A percentile compares a stretch with the other conserved stretches of the same genome.
phyloP scores from a whole-genome alignment of 345 rosid genomes.

The Linum trigynum region DNA sequence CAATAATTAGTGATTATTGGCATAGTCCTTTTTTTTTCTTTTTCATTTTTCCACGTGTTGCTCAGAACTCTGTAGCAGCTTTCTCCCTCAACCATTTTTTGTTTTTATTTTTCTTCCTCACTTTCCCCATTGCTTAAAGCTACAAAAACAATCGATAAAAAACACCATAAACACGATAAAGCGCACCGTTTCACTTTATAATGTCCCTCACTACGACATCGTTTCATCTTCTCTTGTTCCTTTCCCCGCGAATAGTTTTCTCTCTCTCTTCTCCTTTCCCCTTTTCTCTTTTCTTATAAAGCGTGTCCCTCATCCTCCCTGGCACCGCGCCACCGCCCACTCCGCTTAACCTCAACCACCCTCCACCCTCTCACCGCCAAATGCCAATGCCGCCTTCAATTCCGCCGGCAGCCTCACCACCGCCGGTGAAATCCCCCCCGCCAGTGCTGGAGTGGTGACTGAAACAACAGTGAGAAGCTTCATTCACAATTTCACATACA shows the following conservation, averaged over 20 bases:
- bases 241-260: conserved; percentile 1
- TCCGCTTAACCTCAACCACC: not conserved
- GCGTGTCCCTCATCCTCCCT: not conserved
- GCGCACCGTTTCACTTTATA: not conserved
- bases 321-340: not conserved
- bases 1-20: not conserved
- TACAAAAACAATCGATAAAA: not conserved
- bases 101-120: too few species aligned
- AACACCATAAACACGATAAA: not conserved
- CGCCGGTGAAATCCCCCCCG: conserved; percentile 8
- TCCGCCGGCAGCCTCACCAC: conserved; percentile 24
- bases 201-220: not conserved
- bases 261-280: not conserved
- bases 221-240: not conserved
- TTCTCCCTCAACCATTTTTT: not conserved
- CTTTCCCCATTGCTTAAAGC: not conserved
- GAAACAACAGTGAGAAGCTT: not conserved
- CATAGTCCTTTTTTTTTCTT: not conserved
- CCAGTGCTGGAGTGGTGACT: not conserved
- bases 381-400: conserved; percentile 23
- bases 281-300: conserved; percentile 8
- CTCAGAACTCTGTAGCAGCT: not conserved
- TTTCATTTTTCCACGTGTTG: not conserved
- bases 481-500: not conserved
- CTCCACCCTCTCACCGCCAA: conserved; percentile 5